Evolutionary conservation across 2,329 filamentous ascomycete genomes (phyloP), one percentile per base, ranked within the genome.

Genomic region (Penicillium fuscoglaucum): DNA sequence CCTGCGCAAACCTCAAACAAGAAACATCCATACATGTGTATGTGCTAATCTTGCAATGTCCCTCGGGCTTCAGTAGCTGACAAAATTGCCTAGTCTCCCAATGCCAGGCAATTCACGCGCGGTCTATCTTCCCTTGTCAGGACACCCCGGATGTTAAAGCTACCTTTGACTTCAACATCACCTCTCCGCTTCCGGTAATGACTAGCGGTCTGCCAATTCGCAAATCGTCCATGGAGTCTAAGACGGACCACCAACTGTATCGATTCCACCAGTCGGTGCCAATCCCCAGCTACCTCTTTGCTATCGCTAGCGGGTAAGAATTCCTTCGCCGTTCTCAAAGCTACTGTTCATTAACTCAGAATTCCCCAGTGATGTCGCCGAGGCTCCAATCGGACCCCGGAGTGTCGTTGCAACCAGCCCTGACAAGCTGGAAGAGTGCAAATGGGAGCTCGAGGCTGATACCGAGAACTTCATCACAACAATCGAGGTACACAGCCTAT

Each of bases 101-200:
- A 80, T 96, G 93, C 75, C 93, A 99, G 80, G 93, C 93, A 54
- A 98, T 97, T 70, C 93, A 98, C 70, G 91, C 91, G 44, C 87
- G 95, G 60, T 96, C 92, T 48, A 85, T 98, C 61, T 96, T 98
- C 75, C 95, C 95, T 7, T 98, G 93, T 77, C 93, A 98, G 79
- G 95, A 99, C 72, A 98, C 95, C 0, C 95, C 95, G 3, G 93
- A 97, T 73, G 90, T 97, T 69, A 99, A 99, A 80, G 92, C 90
- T n/a, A 96, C 92, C 1, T 92, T 93, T 76, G 87, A 88, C 62
- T 97, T 97, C 80, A 90, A 88, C 70, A 89, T 99, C 70, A 87
- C 87, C 28, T 97, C 92, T 26, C 87, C 89, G 6, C 83, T 96
- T 15, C 91, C 92, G 0, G 93, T 97, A n/a, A 86, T 98, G 57